phyloP scores from a whole-genome alignment of 352 stramenopile genomes.

The Phytophthora aleatoria region DNA sequence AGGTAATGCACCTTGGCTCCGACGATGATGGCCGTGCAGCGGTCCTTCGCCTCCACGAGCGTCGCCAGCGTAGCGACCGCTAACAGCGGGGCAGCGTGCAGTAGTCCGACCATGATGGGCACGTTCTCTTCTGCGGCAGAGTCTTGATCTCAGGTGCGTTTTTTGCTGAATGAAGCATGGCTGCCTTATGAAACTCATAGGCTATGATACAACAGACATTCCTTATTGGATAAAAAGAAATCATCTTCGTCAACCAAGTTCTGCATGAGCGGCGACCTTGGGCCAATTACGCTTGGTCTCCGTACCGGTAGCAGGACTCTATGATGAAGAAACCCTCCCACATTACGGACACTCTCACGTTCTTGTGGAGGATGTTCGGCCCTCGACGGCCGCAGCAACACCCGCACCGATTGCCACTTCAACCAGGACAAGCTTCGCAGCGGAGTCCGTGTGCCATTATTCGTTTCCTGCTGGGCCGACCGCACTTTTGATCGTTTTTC shows the following conservation, averaged over 20 bases:
- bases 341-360: no score
- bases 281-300: no score
- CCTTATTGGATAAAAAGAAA: background rate
- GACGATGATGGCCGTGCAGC: conserved; percentile 82
- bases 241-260: background rate
- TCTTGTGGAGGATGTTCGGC: no score
- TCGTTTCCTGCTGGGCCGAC: background rate
- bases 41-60: conserved; percentile 45
- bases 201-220: background rate
- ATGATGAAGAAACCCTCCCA: no score
- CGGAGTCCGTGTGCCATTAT: background rate
- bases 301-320: no score
- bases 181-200: background rate
- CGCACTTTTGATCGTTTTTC: background rate
- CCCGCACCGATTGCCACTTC: no score
- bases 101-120: conserved; percentile 12
- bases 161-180: conserved; percentile 4
- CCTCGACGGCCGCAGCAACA: no score
- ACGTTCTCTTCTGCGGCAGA: conserved; percentile 7
- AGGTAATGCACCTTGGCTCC: conserved; percentile 57
- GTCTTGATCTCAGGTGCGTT: background rate
- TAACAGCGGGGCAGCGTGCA: conserved; percentile 3
- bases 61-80: conserved; percentile 26
- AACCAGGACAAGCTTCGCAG: background rate
- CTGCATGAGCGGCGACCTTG: no score